Evolutionary conservation across 257 asterid genomes (phyloP).

Genomic region (Nicotiana sylvestris): DNA sequence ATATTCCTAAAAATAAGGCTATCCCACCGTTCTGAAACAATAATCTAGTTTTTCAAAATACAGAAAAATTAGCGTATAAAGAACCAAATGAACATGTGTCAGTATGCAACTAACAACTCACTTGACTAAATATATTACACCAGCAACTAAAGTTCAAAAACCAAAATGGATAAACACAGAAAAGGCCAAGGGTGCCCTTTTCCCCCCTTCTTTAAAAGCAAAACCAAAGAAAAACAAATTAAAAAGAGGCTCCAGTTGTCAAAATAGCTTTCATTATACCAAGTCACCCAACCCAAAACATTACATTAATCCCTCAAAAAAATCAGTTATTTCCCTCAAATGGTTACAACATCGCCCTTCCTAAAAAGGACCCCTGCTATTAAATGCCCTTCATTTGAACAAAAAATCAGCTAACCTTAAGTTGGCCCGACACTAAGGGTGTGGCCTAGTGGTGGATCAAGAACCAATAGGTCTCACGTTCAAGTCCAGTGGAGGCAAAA

Average conservation of each 20-base stretch:
- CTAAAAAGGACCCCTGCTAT: not conserved
- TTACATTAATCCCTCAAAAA: not conserved
- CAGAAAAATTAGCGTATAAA: not conserved
- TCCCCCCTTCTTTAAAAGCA: not conserved
- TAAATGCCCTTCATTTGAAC: not conserved
- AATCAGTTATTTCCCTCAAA: not conserved
- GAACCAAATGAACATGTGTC: not conserved
- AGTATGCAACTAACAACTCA: not conserved
- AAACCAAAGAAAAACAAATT: not conserved
- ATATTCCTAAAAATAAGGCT: not conserved
- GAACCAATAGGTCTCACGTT: too few relatives aligned
- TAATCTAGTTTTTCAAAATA: not conserved
- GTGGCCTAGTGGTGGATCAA: too few relatives aligned
- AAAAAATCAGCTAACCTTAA: not conserved
- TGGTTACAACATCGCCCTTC: too few relatives aligned
- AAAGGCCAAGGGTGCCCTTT: not conserved
- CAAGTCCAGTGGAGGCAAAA: too few relatives aligned
- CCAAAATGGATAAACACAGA: not conserved
- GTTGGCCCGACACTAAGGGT: too few relatives aligned
- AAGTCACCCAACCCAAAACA: not conserved
- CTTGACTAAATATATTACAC: not conserved
- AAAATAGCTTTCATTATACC: not conserved
- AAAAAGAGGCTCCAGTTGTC: not conserved
- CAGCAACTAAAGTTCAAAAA: not conserved
- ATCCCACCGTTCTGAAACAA: not conserved